These are phyloP conservation scores for Thielaviopsis ethacetica DNA, from an alignment of 2,329 filamentous ascomycete genomes.

Conservation along the genomic window DNA sequence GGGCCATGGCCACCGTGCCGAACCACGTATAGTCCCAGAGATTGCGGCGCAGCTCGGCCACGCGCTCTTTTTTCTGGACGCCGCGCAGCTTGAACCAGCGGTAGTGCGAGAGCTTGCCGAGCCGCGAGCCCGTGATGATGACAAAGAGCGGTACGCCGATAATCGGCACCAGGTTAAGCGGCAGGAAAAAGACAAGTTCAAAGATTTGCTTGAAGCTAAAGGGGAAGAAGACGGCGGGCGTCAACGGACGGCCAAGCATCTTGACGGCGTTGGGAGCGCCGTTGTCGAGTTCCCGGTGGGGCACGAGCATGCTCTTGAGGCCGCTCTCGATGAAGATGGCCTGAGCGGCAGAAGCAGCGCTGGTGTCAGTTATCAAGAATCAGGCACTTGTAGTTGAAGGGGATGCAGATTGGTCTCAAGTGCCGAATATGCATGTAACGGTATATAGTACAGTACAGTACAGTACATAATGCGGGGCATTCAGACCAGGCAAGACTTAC, in stretches of 20 bases:
- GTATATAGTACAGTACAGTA: too few relatives aligned
- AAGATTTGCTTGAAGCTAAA: conserved; percentile 84
- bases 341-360: conserved; percentile 18
- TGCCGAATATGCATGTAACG: not conserved
- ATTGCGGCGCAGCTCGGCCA: conserved; percentile 48
- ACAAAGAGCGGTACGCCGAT: conserved; percentile 76
- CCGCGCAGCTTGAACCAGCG: conserved; percentile 73
- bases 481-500: conserved; percentile 34
- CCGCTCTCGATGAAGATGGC: conserved; percentile 61
- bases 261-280: conserved; percentile 59
- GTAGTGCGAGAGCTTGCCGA: conserved; percentile 81
- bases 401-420: not conserved
- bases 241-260: conserved; percentile 68
- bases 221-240: conserved; percentile 62
- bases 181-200: conserved; percentile 63
- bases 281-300: conserved; percentile 46
- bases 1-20: conserved; percentile 63
- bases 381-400: too few relatives aligned
- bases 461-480: conserved; percentile 4
- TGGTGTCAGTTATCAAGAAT: not conserved
- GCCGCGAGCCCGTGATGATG: conserved; percentile 69
- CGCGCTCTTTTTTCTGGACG: conserved; percentile 56
- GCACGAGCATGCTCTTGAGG: conserved; percentile 49
- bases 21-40: conserved; percentile 87
- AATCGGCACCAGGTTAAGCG: conserved; percentile 75